Conservation (phyloP, 1,139 yeast genomes). For the Yamadazyma epiphylla region DNA sequence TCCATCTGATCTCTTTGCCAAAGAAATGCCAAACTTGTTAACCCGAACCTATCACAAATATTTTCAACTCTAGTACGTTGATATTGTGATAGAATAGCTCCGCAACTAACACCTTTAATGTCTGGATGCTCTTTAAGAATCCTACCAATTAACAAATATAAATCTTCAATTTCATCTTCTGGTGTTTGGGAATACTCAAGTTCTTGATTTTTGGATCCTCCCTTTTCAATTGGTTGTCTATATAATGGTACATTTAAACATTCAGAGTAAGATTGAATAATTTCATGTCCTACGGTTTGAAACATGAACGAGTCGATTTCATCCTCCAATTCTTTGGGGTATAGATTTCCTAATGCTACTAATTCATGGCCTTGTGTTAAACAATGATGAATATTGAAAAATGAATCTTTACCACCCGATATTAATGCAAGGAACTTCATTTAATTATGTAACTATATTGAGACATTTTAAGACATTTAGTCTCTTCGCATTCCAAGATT, state of each 20-base stretch:
- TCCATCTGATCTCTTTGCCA: conserved; percentile 88
- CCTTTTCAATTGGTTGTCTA: conserved; percentile 55
- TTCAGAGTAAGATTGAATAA: conserved; percentile 59
- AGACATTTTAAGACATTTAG: background rate
- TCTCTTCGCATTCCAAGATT: background rate
- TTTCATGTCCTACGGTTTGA: conserved; percentile 95
- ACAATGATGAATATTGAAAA: conserved; percentile 84
- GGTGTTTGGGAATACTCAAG: conserved; percentile 65
- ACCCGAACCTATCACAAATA: conserved; percentile 71
- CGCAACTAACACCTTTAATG: conserved; percentile 83
- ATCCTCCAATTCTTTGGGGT: conserved; percentile 52
- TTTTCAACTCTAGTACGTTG: conserved; percentile 91
- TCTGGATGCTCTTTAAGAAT: conserved; percentile 63
- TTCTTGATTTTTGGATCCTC: conserved; percentile 59
- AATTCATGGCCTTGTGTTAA: conserved; percentile 78
- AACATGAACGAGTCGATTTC: conserved; percentile 96
- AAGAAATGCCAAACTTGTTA: conserved; percentile 68
- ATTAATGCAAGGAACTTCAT: conserved; percentile 93
- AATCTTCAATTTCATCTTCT: conserved; percentile 85
- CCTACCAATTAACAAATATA: conserved; percentile 45
- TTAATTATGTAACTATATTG: background rate
- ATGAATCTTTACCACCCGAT: conserved; percentile 96
- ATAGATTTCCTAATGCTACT: conserved; percentile 77
- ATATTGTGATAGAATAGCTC: conserved; percentile 90
- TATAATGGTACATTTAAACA: conserved; percentile 81